These are phyloP conservation scores for Cladosporium cucumerinum DNA, from an alignment of 2,329 filamentous ascomycete species.

Conservation along the genomic window DNA sequence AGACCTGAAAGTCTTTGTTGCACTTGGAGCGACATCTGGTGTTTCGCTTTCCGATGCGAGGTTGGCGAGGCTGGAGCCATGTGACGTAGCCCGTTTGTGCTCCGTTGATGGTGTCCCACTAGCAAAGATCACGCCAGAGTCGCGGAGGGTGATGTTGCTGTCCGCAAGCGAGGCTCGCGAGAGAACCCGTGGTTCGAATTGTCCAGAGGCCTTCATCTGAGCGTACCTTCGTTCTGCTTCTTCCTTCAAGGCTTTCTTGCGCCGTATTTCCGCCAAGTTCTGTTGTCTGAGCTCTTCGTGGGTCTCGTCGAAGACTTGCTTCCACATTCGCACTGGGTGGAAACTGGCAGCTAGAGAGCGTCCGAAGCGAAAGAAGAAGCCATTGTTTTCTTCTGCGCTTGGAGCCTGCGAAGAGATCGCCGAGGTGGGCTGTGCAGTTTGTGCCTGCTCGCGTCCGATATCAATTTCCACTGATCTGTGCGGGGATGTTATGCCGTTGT, in stretches of 20 bases:
- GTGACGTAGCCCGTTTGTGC: constrained; percentile 20
- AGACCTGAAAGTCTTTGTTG: constrained; percentile 19
- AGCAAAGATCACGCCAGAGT: constrained; percentile 31
- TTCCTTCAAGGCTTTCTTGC: constrained; percentile 41
- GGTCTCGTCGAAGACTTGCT: constrained; percentile 44
- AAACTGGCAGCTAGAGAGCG: constrained; percentile 53
- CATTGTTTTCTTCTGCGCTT: constrained; percentile 28
- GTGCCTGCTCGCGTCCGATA: constrained; percentile 23
- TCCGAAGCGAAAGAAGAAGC: constrained; percentile 54
- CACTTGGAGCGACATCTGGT: constrained; percentile 20
- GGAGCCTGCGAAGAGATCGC: background rate
- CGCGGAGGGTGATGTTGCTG: constrained; percentile 23
- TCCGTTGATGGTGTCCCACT: constrained; percentile 18
- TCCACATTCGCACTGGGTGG: constrained; percentile 51
- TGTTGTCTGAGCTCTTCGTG: constrained; percentile 41
- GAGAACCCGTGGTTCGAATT: constrained; percentile 35
- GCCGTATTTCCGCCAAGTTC: constrained; percentile 39
- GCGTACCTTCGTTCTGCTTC: constrained; percentile 52
- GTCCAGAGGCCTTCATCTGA: constrained; percentile 53
- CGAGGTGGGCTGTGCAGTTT: constrained; percentile 20
- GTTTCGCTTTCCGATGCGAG: constrained; percentile 23
- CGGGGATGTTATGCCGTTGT: constrained; percentile 24
- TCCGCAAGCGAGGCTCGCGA: constrained; percentile 3
- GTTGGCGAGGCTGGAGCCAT: constrained; percentile 18
- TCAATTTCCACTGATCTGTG: constrained; percentile 21